Evolutionary conservation across 2,329 filamentous ascomycete genomes (phyloP).

Genomic region (Pezicula radicicola): DNA sequence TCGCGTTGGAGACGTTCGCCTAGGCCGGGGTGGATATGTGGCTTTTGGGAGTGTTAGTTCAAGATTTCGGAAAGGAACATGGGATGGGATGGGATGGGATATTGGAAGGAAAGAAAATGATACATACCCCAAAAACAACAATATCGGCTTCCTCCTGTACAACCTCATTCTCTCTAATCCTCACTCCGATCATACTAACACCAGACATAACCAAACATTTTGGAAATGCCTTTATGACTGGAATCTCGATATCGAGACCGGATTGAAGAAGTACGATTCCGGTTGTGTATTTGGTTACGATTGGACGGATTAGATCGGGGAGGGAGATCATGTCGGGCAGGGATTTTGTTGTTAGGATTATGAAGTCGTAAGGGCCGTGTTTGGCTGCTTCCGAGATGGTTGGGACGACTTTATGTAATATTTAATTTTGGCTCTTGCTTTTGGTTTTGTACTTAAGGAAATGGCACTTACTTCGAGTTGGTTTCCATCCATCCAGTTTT

Average conservation of each 20-base stretch:
- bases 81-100: no score
- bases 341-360: slow-evolving; percentile 5
- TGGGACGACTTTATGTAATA: not conserved
- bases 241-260: slow-evolving; percentile 8
- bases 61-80: no score
- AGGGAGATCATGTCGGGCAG: slow-evolving; percentile 3
- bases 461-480: slow-evolving; percentile 3
- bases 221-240: slow-evolving; percentile 7
- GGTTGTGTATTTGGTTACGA: slow-evolving; percentile 4
- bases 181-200: slow-evolving; percentile 6
- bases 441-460: no score
- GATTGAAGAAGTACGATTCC: slow-evolving; percentile 6
- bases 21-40: not conserved
- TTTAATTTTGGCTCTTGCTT: no score
- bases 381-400: not conserved
- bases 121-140: slow-evolving; percentile 4
- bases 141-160: slow-evolving; percentile 2
- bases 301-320: slow-evolving; percentile 1
- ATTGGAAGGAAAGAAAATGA: not conserved
- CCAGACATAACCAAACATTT: slow-evolving; percentile 5
- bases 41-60: not conserved
- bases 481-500: slow-evolving; percentile 6
- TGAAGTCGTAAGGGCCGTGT: slow-evolving; percentile 5
- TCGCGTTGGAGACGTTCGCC: not conserved
- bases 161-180: slow-evolving; percentile 2